Evolutionary conservation across 2,329 filamentous ascomycete species (phyloP).

Genomic region (Cordyceps sp.): DNA sequence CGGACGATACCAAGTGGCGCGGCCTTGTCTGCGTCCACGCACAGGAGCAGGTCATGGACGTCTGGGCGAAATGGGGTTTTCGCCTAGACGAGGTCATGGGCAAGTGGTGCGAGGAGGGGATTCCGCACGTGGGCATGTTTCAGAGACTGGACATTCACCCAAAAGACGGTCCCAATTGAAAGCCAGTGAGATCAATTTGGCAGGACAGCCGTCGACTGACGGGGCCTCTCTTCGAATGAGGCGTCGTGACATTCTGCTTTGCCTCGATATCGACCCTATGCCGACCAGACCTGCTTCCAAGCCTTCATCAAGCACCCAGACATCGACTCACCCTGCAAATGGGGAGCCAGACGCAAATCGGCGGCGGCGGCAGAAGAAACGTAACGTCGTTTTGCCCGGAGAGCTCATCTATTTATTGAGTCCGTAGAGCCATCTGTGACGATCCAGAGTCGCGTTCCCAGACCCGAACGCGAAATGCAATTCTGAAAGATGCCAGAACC

Average conservation of each 20-base stretch:
- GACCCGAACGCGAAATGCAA: constrained; percentile 29
- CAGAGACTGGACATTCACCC: constrained; percentile 22
- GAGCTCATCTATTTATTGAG: constrained; percentile 26
- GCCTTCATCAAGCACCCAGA: neutral
- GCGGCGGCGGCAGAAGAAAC: no score
- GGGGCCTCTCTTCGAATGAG: no score
- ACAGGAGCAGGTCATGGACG: constrained; percentile 44
- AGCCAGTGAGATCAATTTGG: no score
- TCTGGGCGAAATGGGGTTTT: constrained; percentile 64
- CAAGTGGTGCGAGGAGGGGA: constrained; percentile 69
- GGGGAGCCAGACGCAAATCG: no score
- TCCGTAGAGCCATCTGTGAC: constrained; percentile 24
- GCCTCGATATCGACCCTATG: no score
- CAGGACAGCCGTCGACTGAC: no score
- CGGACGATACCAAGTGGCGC: constrained; percentile 43
- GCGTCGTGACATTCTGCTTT: no score
- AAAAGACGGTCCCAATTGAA: constrained; percentile 10
- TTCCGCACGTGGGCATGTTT: constrained; percentile 77
- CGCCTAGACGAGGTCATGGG: constrained; percentile 55
- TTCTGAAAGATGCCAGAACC: constrained; percentile 28
- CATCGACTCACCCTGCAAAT: no score
- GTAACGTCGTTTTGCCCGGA: constrained; percentile 16
- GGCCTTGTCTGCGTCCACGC: constrained; percentile 70
- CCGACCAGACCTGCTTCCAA: no score
- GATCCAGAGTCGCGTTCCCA: constrained; percentile 28